A percentile compares a stretch with the other conserved stretches of the same genome.
Evolutionary conservation across 2,329 filamentous ascomycete genomes (phyloP).

Genomic region (Madurella mycetomatis): DNA sequence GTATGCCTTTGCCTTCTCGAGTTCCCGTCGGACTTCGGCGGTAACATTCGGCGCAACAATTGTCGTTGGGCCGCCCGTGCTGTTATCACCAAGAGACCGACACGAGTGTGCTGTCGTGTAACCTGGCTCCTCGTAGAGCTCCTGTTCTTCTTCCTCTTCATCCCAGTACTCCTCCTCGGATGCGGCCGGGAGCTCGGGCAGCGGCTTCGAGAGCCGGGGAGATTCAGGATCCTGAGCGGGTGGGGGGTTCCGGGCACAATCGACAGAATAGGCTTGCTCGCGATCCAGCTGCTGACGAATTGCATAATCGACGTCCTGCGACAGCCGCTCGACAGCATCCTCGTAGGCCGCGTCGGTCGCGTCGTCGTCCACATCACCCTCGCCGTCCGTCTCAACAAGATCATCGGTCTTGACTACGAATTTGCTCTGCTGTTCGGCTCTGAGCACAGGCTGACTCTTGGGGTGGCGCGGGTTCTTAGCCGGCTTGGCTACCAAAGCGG

Average conservation of each 20-base stretch:
- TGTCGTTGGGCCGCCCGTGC: constrained; percentile 47
- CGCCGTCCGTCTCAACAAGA: constrained; percentile 29
- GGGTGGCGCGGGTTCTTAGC: constrained; percentile 41
- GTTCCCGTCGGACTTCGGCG: constrained; percentile 64
- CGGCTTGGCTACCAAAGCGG: constrained; percentile 20
- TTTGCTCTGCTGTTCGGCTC: constrained; percentile 41
- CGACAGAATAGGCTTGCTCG: constrained; percentile 8
- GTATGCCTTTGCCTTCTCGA: constrained; percentile 59
- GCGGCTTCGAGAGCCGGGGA: constrained; percentile 8
- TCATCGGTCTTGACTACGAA: constrained; percentile 28
- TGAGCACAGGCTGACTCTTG: constrained; percentile 52
- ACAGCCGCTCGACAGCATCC: constrained; percentile 43
- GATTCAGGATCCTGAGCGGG: constrained; percentile 28
- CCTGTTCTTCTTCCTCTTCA: constrained; percentile 62
- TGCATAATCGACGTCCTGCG: constrained; percentile 8
- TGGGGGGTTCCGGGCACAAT: constrained; percentile 9
- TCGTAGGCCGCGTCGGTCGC: constrained; percentile 40
- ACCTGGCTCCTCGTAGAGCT: constrained; percentile 59
- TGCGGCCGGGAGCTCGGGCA: constrained; percentile 20
- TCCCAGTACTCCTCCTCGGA: constrained; percentile 72
- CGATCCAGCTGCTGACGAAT: neutral
- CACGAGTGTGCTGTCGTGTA: constrained; percentile 74
- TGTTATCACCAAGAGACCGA: constrained; percentile 65
- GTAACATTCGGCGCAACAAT: constrained; percentile 70
- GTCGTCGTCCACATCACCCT: constrained; percentile 33